Base-by-base conservation (phyloP, 1,139 yeast species). In the Lipomyces yarrowii region DNA sequence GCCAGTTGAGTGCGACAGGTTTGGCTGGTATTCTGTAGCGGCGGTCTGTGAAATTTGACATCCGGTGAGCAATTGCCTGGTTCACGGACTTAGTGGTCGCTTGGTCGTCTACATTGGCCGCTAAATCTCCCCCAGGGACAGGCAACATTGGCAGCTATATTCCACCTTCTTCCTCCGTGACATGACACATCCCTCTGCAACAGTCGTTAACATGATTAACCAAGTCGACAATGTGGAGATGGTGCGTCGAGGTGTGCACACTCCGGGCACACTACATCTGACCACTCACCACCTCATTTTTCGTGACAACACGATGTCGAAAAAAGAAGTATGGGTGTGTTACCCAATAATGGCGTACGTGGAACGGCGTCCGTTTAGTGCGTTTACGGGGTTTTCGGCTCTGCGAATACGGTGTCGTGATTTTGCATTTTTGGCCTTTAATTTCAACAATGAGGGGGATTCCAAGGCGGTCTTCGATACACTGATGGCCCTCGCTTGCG, bases 261-360 rank as follows among this genome's bases (percentile, higher is more conserved):
- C 85, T 42, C 77, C 78, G 8, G 99, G 98, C 1, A 84, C 88
- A 5, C 80, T 94, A 54, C 90, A 90, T 70, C 79, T 94, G 64
- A 90, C 97, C 0, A 86, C 93, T 0, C 93, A 89, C 76, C 99
- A 94, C 79, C 81, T 94, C 74, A 94, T 94, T 32, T 93, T 93
- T 77, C 85, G 84, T 64, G 81, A 76, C 78, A 67, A 61, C 35
- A 54, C 65, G 15, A 61, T 63, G 13, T 33, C 69, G 67, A 57
- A 67, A 42, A 73, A 87, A 67, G 98, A 94, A 75, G 84, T 91
- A 30, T 94, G 99, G 99, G 84, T 92, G 48, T 90, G 97, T 68
- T 94, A 93, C 77, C 98, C 98, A 0, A 86, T 93, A 71, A 88
- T 93, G 58, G 89, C 87, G 59, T 80, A 83, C 64, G 87, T 90